Percentiles rank a stretch among this genome's conserved stretches.
Conservation (phyloP, 306 rosid genomes). For the Prunus dulcis region DNA sequence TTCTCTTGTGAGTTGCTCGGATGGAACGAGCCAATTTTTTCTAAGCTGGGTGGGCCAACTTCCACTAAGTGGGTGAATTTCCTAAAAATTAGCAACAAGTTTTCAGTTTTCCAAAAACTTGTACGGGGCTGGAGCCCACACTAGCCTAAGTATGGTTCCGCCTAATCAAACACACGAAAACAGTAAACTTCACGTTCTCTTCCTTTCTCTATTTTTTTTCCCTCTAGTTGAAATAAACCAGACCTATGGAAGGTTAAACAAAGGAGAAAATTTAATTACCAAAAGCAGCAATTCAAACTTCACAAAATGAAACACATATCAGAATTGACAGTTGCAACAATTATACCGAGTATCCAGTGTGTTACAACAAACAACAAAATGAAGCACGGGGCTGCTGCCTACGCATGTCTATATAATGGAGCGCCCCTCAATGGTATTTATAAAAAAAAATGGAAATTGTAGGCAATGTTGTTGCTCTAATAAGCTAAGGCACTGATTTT, state of each 20-base stretch:
- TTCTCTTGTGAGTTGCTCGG: too few relatives aligned
- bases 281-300: not conserved
- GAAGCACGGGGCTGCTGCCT: not conserved
- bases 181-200: not conserved
- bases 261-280: not conserved
- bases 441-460: not conserved
- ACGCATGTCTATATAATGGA: not conserved
- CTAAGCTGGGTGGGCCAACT: too few relatives aligned
- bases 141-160: too few relatives aligned
- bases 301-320: not conserved
- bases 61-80: too few relatives aligned
- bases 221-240: not conserved
- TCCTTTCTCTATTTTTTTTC: not conserved
- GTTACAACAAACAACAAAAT: not conserved
- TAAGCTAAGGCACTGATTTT: not conserved
- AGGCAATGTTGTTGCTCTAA: not conserved
- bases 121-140: too few relatives aligned
- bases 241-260: not conserved
- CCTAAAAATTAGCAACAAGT: too few relatives aligned
- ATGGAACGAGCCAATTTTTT: too few relatives aligned
- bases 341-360: not conserved
- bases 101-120: too few relatives aligned
- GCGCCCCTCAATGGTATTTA: not conserved
- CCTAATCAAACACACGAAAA: not conserved
- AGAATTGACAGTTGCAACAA: not conserved